Conservation (phyloP, 2,329 filamentous ascomycete genomes). For the Pleomassaria siparia region DNA sequence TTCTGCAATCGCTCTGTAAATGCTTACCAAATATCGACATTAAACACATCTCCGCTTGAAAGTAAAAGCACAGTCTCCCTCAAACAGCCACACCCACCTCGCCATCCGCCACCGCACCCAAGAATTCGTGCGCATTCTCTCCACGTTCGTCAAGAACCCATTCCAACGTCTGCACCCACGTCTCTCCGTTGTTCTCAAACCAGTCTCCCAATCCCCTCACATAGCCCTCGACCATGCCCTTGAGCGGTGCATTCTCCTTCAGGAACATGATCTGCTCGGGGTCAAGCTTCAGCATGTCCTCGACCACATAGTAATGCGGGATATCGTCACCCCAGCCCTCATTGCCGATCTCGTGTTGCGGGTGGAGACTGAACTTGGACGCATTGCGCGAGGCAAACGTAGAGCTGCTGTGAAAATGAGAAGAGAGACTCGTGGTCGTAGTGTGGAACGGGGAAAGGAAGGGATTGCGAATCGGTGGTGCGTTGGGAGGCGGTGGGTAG, state of each 20-base stretch:
- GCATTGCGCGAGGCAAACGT: constrained; percentile 43
- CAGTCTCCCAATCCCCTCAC: constrained; percentile 57
- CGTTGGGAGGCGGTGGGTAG: constrained; percentile 43
- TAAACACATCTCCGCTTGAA: too few relatives aligned
- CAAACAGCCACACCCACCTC: constrained; percentile 64
- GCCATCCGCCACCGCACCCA: constrained; percentile 67
- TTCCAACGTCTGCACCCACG: constrained; percentile 60
- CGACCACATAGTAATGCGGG: constrained; percentile 63
- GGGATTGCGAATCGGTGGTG: constrained; percentile 35
- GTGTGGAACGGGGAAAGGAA: constrained; percentile 24
- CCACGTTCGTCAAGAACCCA: constrained; percentile 60
- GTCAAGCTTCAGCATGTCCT: constrained; percentile 66
- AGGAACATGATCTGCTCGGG: constrained; percentile 62
- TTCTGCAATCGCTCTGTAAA: neutral
- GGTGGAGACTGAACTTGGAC: constrained; percentile 51
- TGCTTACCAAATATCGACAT: neutral
- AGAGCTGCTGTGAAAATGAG: constrained; percentile 40
- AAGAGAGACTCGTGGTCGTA: constrained; percentile 27
- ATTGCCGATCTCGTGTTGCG: constrained; percentile 55
- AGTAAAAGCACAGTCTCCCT: neutral
- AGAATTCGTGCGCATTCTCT: constrained; percentile 57
- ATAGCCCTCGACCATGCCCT: constrained; percentile 59
- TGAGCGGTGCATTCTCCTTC: constrained; percentile 57
- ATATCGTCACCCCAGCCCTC: constrained; percentile 68
- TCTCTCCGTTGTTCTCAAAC: constrained; percentile 66